phyloP scores from a whole-genome alignment of 306 rosid genomes.

The Cyamopsis tetragonoloba region DNA sequence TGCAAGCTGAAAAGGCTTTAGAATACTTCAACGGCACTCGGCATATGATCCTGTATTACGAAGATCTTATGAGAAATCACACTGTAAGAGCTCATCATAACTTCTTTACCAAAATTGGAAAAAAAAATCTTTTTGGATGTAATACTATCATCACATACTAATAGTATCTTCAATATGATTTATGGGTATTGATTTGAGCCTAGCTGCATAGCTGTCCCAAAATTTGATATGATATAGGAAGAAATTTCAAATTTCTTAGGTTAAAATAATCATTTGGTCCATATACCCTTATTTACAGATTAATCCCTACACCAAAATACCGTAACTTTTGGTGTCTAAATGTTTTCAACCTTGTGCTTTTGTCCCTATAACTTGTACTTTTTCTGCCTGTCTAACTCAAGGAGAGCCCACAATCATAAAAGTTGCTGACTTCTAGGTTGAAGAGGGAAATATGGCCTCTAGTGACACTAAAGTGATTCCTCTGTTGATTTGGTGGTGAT shows the following conservation, averaged over 20 bases:
- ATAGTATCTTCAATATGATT: not conserved
- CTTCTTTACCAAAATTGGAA: not conserved
- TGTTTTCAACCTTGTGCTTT: too few species aligned
- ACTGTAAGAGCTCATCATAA: constrained; percentile 48
- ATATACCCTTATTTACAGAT: too few species aligned
- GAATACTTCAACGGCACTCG: constrained; percentile 71
- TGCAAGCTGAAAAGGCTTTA: constrained; percentile 51
- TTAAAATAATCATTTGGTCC: too few species aligned
- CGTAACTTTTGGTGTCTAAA: too few species aligned
- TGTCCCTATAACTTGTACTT: too few species aligned
- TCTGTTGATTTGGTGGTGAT: too few species aligned
- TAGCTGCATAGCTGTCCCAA: not conserved
- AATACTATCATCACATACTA: not conserved
- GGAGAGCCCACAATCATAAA: too few species aligned
- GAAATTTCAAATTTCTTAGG: not conserved
- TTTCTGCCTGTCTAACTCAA: too few species aligned
- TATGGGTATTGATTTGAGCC: not conserved
- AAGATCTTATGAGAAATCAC: constrained; percentile 67
- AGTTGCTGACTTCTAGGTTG: too few species aligned
- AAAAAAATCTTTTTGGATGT: not conserved
- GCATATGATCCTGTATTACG: constrained; percentile 73
- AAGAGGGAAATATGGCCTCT: too few species aligned
- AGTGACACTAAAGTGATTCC: too few species aligned
- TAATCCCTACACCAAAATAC: too few species aligned
- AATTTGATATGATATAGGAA: not conserved